These are phyloP conservation scores for Microstroma glucosiphilum DNA, from an alignment of 1,284 basidiomycete species.

Conservation along the genomic window DNA sequence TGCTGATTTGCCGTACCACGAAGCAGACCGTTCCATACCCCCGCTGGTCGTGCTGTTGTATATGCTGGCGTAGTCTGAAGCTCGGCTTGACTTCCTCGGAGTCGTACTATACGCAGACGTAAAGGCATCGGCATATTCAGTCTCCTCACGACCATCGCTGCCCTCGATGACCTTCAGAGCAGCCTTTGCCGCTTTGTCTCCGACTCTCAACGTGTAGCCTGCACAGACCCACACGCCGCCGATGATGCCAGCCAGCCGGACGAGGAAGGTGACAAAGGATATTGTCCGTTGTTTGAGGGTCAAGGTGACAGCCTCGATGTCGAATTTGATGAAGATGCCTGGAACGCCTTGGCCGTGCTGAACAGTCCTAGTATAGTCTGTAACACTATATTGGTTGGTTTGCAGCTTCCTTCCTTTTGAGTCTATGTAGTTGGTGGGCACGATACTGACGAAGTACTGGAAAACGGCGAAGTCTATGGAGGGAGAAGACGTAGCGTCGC, in stretches of 20 bases:
- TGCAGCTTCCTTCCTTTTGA: slow-evolving; percentile 58
- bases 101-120: neutral
- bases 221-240: slow-evolving; percentile 52
- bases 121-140: neutral
- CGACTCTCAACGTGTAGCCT: slow-evolving; percentile 33
- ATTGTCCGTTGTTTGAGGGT: slow-evolving; percentile 81
- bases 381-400: slow-evolving; percentile 92
- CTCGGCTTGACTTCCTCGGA: too few relatives aligned
- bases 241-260: slow-evolving; percentile 60
- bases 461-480: slow-evolving; percentile 54
- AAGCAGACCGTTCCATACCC: too few relatives aligned
- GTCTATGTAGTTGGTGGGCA: slow-evolving; percentile 86
- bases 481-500: neutral
- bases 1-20: too few relatives aligned
- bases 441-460: slow-evolving; percentile 90
- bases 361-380: slow-evolving; percentile 75
- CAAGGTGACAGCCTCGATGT: slow-evolving; percentile 81
- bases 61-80: too few relatives aligned
- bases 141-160: neutral
- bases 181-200: slow-evolving; percentile 13
- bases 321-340: slow-evolving; percentile 59
- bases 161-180: neutral
- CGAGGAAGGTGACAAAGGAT: slow-evolving; percentile 70
- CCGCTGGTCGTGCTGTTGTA: too few relatives aligned
- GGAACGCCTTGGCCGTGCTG: slow-evolving; percentile 74